Conservation (phyloP, 164 flowering plant genomes). For the Berberis vulgaris region DNA sequence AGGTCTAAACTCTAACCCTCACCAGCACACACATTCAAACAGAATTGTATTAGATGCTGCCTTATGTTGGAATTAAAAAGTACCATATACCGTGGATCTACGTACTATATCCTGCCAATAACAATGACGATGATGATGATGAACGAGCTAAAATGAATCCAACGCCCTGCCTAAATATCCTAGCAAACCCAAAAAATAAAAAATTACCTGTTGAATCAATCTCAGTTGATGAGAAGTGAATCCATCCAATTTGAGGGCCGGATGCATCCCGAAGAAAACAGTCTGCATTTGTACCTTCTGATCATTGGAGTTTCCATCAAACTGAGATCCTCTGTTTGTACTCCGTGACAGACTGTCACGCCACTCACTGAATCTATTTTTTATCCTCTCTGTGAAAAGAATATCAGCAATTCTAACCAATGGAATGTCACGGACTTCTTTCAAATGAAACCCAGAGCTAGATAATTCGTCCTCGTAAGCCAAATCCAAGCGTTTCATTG, state of each 20-base stretch:
- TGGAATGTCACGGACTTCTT: conserved; percentile 27
- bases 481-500: conserved; percentile 28
- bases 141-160: no score
- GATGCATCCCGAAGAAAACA: conserved; percentile 66
- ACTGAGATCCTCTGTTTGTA: conserved; percentile 17
- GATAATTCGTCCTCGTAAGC: conserved; percentile 21
- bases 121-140: no score
- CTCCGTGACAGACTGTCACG: conserved; percentile 34
- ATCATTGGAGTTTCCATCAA: conserved; percentile 22
- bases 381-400: conserved; percentile 75
- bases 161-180: no score
- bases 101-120: no score
- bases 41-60: no score
- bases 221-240: conserved; percentile 74
- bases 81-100: no score
- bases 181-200: not conserved
- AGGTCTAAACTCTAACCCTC: no score
- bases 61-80: no score
- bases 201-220: conserved; percentile 65
- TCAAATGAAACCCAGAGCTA: conserved; percentile 14
- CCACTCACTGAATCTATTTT: conserved; percentile 59
- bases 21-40: no score
- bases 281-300: conserved; percentile 39
- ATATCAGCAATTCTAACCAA: conserved; percentile 42
- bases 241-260: conserved; percentile 58